phyloP scores from a whole-genome alignment of 805 yeast species.

The Myxozyma lipomycoides region DNA sequence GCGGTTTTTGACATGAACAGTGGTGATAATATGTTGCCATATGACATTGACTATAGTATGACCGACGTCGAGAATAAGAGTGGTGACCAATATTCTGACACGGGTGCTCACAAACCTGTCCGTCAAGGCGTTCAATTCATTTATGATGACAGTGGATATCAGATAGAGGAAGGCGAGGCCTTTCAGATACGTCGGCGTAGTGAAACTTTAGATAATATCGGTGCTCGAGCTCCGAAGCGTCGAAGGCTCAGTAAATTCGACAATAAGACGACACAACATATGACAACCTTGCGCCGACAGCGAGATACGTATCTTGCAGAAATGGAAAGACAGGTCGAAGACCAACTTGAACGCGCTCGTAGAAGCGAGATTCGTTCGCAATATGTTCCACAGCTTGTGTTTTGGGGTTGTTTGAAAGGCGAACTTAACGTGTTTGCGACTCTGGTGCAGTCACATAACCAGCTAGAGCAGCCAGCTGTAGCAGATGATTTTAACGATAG shows the following conservation, averaged over 20 bases:
- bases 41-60: not conserved
- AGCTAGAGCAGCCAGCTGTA: not conserved
- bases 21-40: conserved; percentile 12
- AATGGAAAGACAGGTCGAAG: conserved; percentile 6
- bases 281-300: not conserved
- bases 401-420: not conserved
- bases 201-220: not conserved
- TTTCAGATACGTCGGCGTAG: not conserved
- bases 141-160: not conserved
- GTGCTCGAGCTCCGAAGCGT: not conserved
- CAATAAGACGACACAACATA: conserved; percentile 6
- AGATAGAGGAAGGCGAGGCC: not conserved
- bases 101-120: not conserved
- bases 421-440: not conserved
- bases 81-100: not conserved
- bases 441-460: not conserved
- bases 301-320: conserved; percentile 6
- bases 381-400: not conserved
- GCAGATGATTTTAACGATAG: not conserved
- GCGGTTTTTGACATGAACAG: no score
- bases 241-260: not conserved
- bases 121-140: not conserved
- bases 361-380: not conserved
- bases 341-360: not conserved
- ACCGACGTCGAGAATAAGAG: not conserved